Percentiles rank a stretch among this genome's conserved stretches.
Evolutionary conservation across 2,329 filamentous ascomycete species (phyloP).

Genomic region (Scytalidium sp.): DNA sequence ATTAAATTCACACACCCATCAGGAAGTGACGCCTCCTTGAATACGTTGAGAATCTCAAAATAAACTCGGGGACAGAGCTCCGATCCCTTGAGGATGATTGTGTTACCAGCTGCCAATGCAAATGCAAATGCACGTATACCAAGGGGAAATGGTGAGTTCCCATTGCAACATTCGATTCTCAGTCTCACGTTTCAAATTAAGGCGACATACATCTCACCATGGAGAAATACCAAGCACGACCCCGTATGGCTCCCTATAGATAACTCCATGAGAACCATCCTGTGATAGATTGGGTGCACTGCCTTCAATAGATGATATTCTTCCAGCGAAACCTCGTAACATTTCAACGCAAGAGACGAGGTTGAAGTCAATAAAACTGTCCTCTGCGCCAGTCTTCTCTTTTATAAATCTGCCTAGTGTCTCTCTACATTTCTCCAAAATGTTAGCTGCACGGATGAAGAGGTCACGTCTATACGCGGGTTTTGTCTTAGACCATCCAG

Average conservation of each 20-base stretch:
- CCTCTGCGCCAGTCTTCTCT: slow-evolving; percentile 47
- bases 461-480: slow-evolving; percentile 50
- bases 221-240: slow-evolving; percentile 59
- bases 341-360: slow-evolving; percentile 14
- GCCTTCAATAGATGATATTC: slow-evolving; percentile 44
- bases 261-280: slow-evolving; percentile 47
- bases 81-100: slow-evolving; percentile 28
- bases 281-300: slow-evolving; percentile 29
- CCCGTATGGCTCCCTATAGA: slow-evolving; percentile 58
- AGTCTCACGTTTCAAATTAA: neutral
- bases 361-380: neutral
- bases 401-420: slow-evolving; percentile 50
- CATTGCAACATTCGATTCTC: slow-evolving; percentile 5
- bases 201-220: slow-evolving; percentile 39
- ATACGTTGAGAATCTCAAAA: slow-evolving; percentile 7
- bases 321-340: slow-evolving; percentile 49
- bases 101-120: slow-evolving; percentile 22
- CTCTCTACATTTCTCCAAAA: slow-evolving; percentile 46
- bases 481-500: slow-evolving; percentile 54
- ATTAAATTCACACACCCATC: slow-evolving; percentile 38
- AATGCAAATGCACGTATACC: slow-evolving; percentile 15
- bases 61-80: slow-evolving; percentile 31
- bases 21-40: slow-evolving; percentile 37
- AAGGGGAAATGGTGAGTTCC: slow-evolving; percentile 27
- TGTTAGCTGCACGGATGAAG: slow-evolving; percentile 50